phyloP scores from a whole-genome alignment of 208 protist genomes.

The Lotmaria passim region DNA sequence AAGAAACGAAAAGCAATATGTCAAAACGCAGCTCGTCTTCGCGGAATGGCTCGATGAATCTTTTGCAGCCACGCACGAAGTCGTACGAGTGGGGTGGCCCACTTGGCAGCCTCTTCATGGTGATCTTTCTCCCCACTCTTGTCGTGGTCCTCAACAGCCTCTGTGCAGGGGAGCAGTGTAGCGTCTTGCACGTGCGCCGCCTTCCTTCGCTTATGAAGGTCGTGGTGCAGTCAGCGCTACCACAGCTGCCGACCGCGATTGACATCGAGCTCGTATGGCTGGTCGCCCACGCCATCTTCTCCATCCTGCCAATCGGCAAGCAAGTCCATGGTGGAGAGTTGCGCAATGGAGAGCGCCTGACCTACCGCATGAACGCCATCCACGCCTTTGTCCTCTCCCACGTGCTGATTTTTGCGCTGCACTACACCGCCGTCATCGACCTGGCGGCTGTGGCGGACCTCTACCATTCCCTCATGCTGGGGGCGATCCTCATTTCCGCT shows the following conservation, averaged over 20 bases:
- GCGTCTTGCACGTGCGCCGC: constrained; percentile 22
- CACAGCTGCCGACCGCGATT: constrained; percentile 54
- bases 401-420: constrained; percentile 44
- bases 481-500: constrained; percentile 70
- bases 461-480: constrained; percentile 70
- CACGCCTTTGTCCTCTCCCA: constrained; percentile 79
- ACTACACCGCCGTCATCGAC: constrained; percentile 48
- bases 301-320: constrained; percentile 64
- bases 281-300: constrained; percentile 71
- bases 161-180: constrained; percentile 45
- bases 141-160: constrained; percentile 70
- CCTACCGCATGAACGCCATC: constrained; percentile 86
- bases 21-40: constrained; percentile 3
- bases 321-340: constrained; percentile 64
- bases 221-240: constrained; percentile 28
- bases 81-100: constrained; percentile 85
- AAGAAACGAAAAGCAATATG: constrained; percentile 10
- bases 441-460: constrained; percentile 64
- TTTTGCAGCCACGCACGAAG: constrained; percentile 63
- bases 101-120: constrained; percentile 53
- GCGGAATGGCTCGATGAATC: constrained; percentile 8
- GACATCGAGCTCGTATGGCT: constrained; percentile 70
- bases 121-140: constrained; percentile 59
- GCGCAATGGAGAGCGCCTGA: constrained; percentile 64
- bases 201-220: constrained; percentile 32